Evolutionary conservation across 1,284 basidiomycete genomes (phyloP).

Genomic region (Sanguinoderma infundibulare): DNA sequence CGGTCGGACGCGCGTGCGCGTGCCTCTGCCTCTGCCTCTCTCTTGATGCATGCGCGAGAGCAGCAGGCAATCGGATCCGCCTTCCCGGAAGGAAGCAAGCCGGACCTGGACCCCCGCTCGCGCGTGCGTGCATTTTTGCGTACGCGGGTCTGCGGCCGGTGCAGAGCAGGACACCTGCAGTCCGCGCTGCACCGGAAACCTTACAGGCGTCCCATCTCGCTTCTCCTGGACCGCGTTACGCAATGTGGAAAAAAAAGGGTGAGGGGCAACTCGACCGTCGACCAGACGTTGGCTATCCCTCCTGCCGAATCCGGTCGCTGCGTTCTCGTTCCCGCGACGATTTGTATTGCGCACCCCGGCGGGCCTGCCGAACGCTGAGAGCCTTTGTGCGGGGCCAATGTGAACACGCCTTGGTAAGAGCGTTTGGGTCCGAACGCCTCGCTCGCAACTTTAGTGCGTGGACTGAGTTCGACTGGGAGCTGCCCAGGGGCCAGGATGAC

Average conservation of each 20-base stretch:
- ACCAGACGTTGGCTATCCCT: neutral
- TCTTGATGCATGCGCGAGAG: neutral
- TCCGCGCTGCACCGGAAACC: neutral
- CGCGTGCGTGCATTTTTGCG: too few species aligned
- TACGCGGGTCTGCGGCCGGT: too few species aligned
- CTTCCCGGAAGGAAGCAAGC: neutral
- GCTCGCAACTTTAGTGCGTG: neutral
- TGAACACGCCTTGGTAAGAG: neutral
- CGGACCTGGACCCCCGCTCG: too few species aligned
- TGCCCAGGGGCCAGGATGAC: neutral
- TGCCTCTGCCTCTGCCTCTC: too few species aligned
- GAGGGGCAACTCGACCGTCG: too few species aligned
- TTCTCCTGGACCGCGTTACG: conserved; percentile 3
- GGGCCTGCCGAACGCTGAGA: too few species aligned
- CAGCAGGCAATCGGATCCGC: neutral
- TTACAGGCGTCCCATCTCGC: neutral
- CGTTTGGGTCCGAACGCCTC: neutral
- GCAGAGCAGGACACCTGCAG: neutral
- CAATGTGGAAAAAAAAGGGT: neutral
- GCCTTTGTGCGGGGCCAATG: conserved; percentile 1
- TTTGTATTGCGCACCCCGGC: neutral
- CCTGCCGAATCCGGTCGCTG: neutral
- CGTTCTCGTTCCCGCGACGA: neutral
- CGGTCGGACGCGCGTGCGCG: neutral
- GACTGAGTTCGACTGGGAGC: neutral